A percentile compares a stretch with the other conserved stretches of the same genome.
Evolutionary conservation across 371 early-diverging fungal species (phyloP).

Genomic region (Lichtheimia hyalospora): DNA sequence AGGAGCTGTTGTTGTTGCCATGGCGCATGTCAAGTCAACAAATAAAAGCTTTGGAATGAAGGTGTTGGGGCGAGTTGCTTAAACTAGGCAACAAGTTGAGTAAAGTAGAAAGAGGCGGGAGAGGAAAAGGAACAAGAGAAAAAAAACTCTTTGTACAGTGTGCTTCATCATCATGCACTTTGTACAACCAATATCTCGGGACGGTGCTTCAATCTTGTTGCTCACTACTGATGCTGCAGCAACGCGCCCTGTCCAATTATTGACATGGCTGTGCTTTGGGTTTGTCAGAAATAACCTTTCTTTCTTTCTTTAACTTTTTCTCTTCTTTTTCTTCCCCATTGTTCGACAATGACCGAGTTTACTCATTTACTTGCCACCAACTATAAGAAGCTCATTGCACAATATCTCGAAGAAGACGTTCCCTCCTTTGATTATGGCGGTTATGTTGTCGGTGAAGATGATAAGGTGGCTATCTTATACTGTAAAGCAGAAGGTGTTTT

Average conservation of each 20-base stretch:
- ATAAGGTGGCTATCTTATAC: constrained; percentile 81
- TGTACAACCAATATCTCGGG: constrained; percentile 2
- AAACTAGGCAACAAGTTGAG: neutral
- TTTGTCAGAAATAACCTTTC: neutral
- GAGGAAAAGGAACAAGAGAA: neutral
- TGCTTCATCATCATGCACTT: neutral
- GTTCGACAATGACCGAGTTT: constrained; percentile 30
- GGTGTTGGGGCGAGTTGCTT: constrained; percentile 1
- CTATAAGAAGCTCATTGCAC: constrained; percentile 66
- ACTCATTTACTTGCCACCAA: constrained; percentile 74
- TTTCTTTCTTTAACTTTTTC: constrained; percentile 1
- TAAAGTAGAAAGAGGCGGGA: constrained; percentile 7
- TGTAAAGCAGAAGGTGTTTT: constrained; percentile 92
- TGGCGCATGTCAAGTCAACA: constrained; percentile 6
- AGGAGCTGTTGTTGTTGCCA: constrained; percentile 12
- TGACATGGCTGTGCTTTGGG: constrained; percentile 2
- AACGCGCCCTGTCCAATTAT: neutral
- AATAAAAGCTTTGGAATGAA: constrained; percentile 12
- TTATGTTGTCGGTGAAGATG: constrained; percentile 90
- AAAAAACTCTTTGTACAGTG: constrained; percentile 2
- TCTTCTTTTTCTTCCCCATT: neutral
- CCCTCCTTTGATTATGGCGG: constrained; percentile 98
- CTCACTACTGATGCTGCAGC: neutral
- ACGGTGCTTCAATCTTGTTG: neutral
- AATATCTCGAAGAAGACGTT: constrained; percentile 92